A percentile compares a stretch with the other conserved stretches of the same genome.
These are phyloP conservation scores for Gastrolobium bilobum DNA, from an alignment of 306 rosid species.

Conservation along the genomic window DNA sequence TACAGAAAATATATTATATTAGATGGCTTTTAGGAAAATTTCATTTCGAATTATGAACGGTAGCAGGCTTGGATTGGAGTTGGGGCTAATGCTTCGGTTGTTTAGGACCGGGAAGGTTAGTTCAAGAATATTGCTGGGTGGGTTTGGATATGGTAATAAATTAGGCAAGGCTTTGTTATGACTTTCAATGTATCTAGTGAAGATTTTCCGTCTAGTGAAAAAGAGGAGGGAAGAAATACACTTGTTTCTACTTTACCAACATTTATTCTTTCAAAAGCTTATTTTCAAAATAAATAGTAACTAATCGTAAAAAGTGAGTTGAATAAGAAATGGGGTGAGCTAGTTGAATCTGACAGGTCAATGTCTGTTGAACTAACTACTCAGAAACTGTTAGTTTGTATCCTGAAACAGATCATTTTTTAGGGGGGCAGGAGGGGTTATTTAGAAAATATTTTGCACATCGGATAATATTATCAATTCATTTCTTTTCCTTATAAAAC, in stretches of 20 bases:
- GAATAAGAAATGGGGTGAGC: constrained; percentile 16
- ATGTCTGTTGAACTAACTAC: background rate
- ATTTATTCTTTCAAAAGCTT: background rate
- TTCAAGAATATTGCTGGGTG: background rate
- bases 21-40: background rate
- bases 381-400: background rate
- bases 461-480: background rate
- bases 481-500: background rate
- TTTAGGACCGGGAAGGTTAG: constrained; percentile 24
- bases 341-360: background rate
- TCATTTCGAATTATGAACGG: background rate
- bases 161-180: constrained; percentile 7
- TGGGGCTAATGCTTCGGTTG: constrained; percentile 4
- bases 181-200: background rate
- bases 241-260: background rate
- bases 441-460: constrained; percentile 17
- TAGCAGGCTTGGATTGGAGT: background rate
- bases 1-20: background rate
- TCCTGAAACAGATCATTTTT: constrained; percentile 3
- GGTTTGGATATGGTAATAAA: constrained; percentile 28
- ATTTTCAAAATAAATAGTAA: background rate
- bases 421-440: background rate
- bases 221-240: background rate
- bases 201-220: background rate
- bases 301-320: background rate